Evolutionary conservation across 73 alveolate genomes (phyloP).

Genomic region (Breviolum minutum): DNA sequence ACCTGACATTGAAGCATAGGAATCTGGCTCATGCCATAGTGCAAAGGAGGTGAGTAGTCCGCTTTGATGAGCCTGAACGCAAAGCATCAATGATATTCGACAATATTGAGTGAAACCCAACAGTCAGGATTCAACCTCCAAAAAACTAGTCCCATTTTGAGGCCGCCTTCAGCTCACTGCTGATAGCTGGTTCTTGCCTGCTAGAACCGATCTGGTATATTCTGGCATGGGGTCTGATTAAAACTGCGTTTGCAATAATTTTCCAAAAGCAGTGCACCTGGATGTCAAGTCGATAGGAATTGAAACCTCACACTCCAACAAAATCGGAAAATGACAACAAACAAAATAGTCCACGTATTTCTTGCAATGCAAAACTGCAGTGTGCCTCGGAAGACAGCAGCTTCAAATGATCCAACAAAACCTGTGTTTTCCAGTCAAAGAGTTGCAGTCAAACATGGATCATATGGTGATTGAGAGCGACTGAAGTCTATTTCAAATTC

Average conservation of each 20-base stretch:
- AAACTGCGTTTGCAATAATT: background rate
- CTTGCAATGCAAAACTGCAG: background rate
- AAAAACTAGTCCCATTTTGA: too few relatives aligned
- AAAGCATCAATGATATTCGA: background rate
- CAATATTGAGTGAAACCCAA: too few relatives aligned
- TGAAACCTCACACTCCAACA: background rate
- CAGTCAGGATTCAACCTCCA: background rate
- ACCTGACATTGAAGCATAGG: background rate
- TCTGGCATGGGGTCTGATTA: background rate
- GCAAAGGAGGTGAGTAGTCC: conserved; percentile 41
- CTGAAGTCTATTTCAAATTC: too few relatives aligned
- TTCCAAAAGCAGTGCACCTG: background rate
- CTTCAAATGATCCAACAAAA: conserved; percentile 13
- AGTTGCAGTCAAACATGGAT: background rate
- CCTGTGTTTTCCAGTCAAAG: background rate
- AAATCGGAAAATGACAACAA: background rate
- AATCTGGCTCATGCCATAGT: conserved; percentile 27
- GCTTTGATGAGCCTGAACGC: background rate
- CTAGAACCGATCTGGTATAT: too few relatives aligned
- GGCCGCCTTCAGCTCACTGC: conserved; percentile 4
- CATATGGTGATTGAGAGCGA: background rate
- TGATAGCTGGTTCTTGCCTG: conserved; percentile 23
- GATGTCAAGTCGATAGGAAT: conserved; percentile 16
- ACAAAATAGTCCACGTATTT: background rate
- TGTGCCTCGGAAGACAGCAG: conserved; percentile 1